Conservation (phyloP, 257 asterid genomes). For the Primulina tabacum region DNA sequence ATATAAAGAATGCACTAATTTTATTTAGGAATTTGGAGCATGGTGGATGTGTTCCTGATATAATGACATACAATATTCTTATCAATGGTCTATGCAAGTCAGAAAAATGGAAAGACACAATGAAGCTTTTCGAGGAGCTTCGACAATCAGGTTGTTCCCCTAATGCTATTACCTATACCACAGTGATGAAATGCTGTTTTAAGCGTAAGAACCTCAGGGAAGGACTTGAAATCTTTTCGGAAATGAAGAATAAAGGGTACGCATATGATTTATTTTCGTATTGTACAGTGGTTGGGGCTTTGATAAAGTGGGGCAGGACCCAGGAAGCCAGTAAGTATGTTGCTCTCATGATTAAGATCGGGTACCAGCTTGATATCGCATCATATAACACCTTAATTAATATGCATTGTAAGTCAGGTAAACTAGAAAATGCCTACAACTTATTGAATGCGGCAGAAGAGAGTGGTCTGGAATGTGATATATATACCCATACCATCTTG, state of each 20-base stretch:
- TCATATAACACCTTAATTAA: slow-evolving; percentile 74
- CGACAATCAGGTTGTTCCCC: slow-evolving; percentile 49
- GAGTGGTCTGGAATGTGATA: slow-evolving; percentile 59
- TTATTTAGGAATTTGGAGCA: slow-evolving; percentile 54
- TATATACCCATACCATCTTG: slow-evolving; percentile 71
- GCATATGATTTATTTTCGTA: slow-evolving; percentile 68
- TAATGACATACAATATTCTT: slow-evolving; percentile 77
- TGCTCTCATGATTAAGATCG: slow-evolving; percentile 63
- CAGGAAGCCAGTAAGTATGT: slow-evolving; percentile 47
- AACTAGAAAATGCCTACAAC: slow-evolving; percentile 51
- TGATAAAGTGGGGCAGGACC: slow-evolving; percentile 52
- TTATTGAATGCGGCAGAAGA: slow-evolving; percentile 50
- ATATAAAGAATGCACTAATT: slow-evolving; percentile 50
- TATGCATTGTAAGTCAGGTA: slow-evolving; percentile 60
- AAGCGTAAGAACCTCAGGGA: slow-evolving; percentile 41
- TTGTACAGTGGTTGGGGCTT: slow-evolving; percentile 70
- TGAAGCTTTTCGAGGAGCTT: slow-evolving; percentile 62
- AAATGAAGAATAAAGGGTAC: slow-evolving; percentile 83
- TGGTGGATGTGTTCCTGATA: slow-evolving; percentile 53
- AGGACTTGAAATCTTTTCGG: slow-evolving; percentile 60
- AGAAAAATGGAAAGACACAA: slow-evolving; percentile 46
- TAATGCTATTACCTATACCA: slow-evolving; percentile 82
- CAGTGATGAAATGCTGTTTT: slow-evolving; percentile 68
- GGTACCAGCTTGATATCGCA: slow-evolving; percentile 68
- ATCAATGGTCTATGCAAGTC: slow-evolving; percentile 56